Evolutionary conservation across 805 yeast genomes (phyloP), one percentile per base, ranked within the genome.

Genomic region (Metschnikowia santaceciliae): DNA sequence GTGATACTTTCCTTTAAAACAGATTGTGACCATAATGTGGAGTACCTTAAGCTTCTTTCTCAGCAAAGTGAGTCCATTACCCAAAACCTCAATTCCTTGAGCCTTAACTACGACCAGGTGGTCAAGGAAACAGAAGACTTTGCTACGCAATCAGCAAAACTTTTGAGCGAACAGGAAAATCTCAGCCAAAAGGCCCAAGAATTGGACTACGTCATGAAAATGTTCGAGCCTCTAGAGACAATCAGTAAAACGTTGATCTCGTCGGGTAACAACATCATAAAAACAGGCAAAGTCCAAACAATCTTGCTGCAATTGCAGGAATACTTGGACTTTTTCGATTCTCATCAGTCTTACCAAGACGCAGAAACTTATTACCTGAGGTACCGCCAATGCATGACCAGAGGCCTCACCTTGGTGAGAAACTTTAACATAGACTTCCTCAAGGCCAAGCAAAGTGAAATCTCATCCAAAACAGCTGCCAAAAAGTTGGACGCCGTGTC

Each of bases 301-400:
- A 70, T 73, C 3, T 66, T 92, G 47, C 52, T 47, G 1, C 80
- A 81, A 47, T 70, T 92, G 45, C 96, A 90, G 61, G 70, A 68
- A 14, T 88, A 95, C 34, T 67, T 91, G 36, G 68, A 61, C 2
- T 91, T 88, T 63, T 74, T 84, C 4, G 72, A 75, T 7, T 67
- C 70, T 2, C 83, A 83, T 51, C 54, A 62, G 4, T 53, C 62
- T 8, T 86, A 86, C 61, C 83, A 80, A 61, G 96, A 90, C 48
- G 72, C 80, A 10, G 92, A 83, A 26, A 62, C 81, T 1, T 90
- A 88, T 63, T 78, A 77, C 44, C 80, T 83, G 55, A 78, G 91
- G 52, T 89, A 88, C 69, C 81, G 87, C 54, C 95, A 88, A 59
- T 88, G 96, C 61, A 75, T 90, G 77, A 83, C 91, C 1, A 77